Evolutionary conservation across 2,329 filamentous ascomycete species (phyloP), one percentile per base, ranked within the genome.

Genomic region (Ascochyta koolunga): DNA sequence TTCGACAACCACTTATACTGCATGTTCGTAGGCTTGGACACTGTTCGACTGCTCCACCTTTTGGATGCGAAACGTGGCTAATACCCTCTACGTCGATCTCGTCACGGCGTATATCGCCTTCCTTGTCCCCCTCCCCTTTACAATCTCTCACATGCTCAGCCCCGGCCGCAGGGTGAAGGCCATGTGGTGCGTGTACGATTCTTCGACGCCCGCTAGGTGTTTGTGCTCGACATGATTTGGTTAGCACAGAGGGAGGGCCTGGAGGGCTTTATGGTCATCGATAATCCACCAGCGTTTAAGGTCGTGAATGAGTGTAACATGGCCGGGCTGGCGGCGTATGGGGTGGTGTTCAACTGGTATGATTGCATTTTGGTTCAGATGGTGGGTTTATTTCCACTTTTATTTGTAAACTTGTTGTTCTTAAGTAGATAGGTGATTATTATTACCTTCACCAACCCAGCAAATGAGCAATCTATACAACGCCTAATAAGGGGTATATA

Each of bases 1-100:
- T n/a, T n/a, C n/a, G n/a, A n/a, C n/a, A n/a, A n/a, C n/a, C 38
- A 68, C 16, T 82, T 80, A 80, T 81, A 78, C 62, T 65, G 76
- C n/a, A 54, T 74, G 39, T 76, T 80, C 54, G 66, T 72, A 2
- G 64, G 65, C 4, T 50, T 76, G 15, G 52, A 76, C 27, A 66
- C 71, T 1, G 45, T 53, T 15, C 59, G 66, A 15, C 70, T 65
- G 55, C 33, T 59, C 9, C 35, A 57, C 24, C 50, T 18, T 5
- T 15, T n/a, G 18, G 31, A 13, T 7, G 24, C 1, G 45, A 42
- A 46, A 43, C 2, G 51, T 68, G 9, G 63, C 61, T 0, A 62
- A 38, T 15, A 49, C 56, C 25, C 48, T 72, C 13, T 64, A 66
- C 49, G 40, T 55, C 0, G 57, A 67, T 29, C 56, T 68, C 6